Conservation (phyloP, 768 basidiomycete genomes). For the Lactarius trivialis region DNA sequence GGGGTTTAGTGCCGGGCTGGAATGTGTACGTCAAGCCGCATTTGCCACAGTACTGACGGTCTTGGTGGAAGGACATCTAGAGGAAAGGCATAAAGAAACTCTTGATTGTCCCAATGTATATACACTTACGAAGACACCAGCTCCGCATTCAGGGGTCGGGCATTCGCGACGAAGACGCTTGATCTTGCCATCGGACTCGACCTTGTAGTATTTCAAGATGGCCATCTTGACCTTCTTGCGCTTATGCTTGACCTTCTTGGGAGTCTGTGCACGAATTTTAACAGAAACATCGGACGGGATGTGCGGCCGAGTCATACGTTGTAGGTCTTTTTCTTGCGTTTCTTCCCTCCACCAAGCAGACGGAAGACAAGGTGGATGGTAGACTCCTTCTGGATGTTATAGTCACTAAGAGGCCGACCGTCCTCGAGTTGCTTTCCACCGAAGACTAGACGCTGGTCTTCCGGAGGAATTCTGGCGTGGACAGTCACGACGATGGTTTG, state of each 20-base stretch:
- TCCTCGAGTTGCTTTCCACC: slow-evolving; percentile 99
- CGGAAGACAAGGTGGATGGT: slow-evolving; percentile 96
- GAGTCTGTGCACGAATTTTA: slow-evolving; percentile 9
- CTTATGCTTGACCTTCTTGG: slow-evolving; percentile 21
- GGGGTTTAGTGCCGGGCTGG: slow-evolving; percentile 73
- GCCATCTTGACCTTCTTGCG: slow-evolving; percentile 92
- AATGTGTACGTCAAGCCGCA: slow-evolving; percentile 86
- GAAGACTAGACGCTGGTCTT: slow-evolving; percentile 98
- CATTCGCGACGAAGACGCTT: slow-evolving; percentile 98
- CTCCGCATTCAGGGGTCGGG: slow-evolving; percentile 73
- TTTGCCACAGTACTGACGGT: slow-evolving; percentile 97
- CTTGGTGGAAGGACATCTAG: slow-evolving; percentile 97
- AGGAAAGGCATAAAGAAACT: background rate
- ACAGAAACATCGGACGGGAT: background rate
- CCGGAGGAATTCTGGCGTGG: slow-evolving; percentile 66
- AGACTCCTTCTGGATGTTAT: slow-evolving; percentile 99
- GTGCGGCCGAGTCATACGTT: slow-evolving; percentile 49
- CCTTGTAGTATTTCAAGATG: slow-evolving; percentile 97
- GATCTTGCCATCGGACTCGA: slow-evolving; percentile 99
- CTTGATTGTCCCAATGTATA: background rate
- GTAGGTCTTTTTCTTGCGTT: slow-evolving; percentile 99
- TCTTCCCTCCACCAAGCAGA: slow-evolving; percentile 98
- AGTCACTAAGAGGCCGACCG: slow-evolving; percentile 90
- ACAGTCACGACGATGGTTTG: slow-evolving; percentile 11
- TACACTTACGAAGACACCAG: slow-evolving; percentile 70